Percentiles rank a stretch among this genome's conserved stretches.
phyloP scores from a whole-genome alignment of 2,329 filamentous ascomycete species.

The Clonostachys chloroleuca region DNA sequence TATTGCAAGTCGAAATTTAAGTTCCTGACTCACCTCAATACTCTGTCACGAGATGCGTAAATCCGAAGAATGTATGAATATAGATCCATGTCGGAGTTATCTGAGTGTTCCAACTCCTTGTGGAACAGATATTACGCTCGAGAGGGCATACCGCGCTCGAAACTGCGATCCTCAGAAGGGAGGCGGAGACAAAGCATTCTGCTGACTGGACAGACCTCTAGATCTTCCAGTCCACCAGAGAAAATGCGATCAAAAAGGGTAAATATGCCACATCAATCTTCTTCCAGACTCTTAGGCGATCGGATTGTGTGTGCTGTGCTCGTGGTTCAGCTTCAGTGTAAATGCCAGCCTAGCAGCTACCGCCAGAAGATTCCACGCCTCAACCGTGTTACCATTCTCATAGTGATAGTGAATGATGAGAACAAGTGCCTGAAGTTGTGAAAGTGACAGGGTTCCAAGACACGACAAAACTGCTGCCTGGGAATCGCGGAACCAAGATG shows the following conservation, averaged over 20 bases:
- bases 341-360: slow-evolving; percentile 15
- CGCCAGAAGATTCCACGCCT: slow-evolving; percentile 13
- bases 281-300: slow-evolving; percentile 14
- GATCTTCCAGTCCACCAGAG: slow-evolving; percentile 17
- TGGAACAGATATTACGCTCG: slow-evolving; percentile 6
- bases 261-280: slow-evolving; percentile 18
- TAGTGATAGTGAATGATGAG: slow-evolving; percentile 11
- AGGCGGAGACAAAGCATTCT: slow-evolving; percentile 13
- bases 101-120: not conserved
- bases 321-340: slow-evolving; percentile 16
- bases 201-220: slow-evolving; percentile 13
- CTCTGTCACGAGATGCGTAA: slow-evolving; percentile 12
- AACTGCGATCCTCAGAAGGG: slow-evolving; percentile 14
- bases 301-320: slow-evolving; percentile 6
- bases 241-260: slow-evolving; percentile 13
- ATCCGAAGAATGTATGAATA: slow-evolving; percentile 12
- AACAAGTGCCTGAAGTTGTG: slow-evolving; percentile 12
- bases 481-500: slow-evolving; percentile 12
- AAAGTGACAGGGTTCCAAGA: too few relatives aligned
- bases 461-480: slow-evolving; percentile 1
- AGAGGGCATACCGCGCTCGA: slow-evolving; percentile 14
- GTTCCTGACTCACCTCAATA: not conserved
- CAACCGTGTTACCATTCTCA: slow-evolving; percentile 1
- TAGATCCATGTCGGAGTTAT: slow-evolving; percentile 6
- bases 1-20: too few relatives aligned